Evolutionary conservation across 2,329 filamentous ascomycete genomes (phyloP).

Genomic region (Chaetomiaceae sp.): DNA sequence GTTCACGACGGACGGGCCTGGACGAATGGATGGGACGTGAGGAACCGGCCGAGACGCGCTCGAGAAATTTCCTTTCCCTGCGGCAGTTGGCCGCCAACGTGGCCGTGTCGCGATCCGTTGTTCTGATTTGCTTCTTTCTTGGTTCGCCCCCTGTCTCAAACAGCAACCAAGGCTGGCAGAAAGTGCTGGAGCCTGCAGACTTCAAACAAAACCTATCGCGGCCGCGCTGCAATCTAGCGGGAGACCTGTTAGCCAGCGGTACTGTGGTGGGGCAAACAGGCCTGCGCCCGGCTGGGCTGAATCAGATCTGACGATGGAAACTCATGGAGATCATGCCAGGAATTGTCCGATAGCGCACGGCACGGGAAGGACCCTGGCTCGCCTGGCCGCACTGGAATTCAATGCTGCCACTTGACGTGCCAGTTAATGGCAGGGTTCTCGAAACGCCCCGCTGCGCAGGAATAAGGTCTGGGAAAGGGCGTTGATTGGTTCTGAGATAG

Average conservation of each 20-base stretch:
- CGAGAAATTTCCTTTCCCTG: too few relatives aligned
- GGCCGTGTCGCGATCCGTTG: not conserved
- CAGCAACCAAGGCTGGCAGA: not conserved
- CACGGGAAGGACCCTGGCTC: constrained; percentile 18
- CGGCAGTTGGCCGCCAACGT: not conserved
- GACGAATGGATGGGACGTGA: too few relatives aligned
- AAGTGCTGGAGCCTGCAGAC: not conserved
- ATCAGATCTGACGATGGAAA: constrained; percentile 16
- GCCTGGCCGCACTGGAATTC: too few relatives aligned
- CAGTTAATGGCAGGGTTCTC: not conserved
- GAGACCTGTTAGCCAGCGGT: constrained; percentile 1
- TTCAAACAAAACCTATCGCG: constrained; percentile 2
- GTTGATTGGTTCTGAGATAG: constrained; percentile 16
- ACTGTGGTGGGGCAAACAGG: not conserved
- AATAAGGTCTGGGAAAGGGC: not conserved
- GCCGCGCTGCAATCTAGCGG: not conserved
- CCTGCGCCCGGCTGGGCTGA: constrained; percentile 8
- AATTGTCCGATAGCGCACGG: constrained; percentile 12
- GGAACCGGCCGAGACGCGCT: too few relatives aligned
- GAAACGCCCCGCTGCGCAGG: constrained; percentile 2
- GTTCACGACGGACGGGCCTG: too few relatives aligned
- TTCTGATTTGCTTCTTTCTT: too few relatives aligned
- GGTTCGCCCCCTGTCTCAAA: too few relatives aligned
- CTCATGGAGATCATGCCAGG: constrained; percentile 10
- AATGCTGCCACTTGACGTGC: not conserved